Conservation (phyloP, 164 flowering plant species). For the Nymphaea thermarum region DNA sequence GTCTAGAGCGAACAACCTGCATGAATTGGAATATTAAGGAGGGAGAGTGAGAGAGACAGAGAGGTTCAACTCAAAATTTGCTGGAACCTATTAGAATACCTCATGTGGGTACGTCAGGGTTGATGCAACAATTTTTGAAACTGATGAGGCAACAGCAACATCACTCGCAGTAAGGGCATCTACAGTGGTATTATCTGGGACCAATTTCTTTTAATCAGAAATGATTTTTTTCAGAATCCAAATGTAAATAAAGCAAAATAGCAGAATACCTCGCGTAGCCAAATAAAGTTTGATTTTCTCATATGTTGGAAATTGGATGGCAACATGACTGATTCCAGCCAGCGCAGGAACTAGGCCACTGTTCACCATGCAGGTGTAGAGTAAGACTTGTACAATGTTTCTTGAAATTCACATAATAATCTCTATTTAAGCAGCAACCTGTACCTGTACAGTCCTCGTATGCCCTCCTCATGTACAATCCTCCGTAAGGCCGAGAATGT, state of each 20-base stretch:
- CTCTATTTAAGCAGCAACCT: neutral
- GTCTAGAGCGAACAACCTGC: slow-evolving; percentile 89
- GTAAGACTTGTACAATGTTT: too few relatives aligned
- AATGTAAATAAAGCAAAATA: neutral
- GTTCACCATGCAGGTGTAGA: slow-evolving; percentile 3
- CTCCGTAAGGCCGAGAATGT: slow-evolving; percentile 83
- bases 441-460: slow-evolving; percentile 92
- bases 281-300: slow-evolving; percentile 79
- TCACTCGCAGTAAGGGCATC: slow-evolving; percentile 73
- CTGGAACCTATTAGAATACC: slow-evolving; percentile 29
- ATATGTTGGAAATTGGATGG: slow-evolving; percentile 90
- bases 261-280: slow-evolving; percentile 48
- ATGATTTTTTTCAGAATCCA: too few relatives aligned
- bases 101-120: slow-evolving; percentile 97
- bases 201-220: neutral
- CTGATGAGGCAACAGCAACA: slow-evolving; percentile 92
- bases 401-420: too few relatives aligned
- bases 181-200: slow-evolving; percentile 51
- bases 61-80: neutral
- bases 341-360: slow-evolving; percentile 98
- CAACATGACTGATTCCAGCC: slow-evolving; percentile 96
- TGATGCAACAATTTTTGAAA: slow-evolving; percentile 92
- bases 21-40: neutral
- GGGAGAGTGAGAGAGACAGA: too few relatives aligned
- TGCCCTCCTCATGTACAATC: slow-evolving; percentile 85